Percentiles rank a stretch among this genome's conserved stretches.
phyloP scores from a whole-genome alignment of 805 yeast species.

The Wickerhamiella azymoides region DNA sequence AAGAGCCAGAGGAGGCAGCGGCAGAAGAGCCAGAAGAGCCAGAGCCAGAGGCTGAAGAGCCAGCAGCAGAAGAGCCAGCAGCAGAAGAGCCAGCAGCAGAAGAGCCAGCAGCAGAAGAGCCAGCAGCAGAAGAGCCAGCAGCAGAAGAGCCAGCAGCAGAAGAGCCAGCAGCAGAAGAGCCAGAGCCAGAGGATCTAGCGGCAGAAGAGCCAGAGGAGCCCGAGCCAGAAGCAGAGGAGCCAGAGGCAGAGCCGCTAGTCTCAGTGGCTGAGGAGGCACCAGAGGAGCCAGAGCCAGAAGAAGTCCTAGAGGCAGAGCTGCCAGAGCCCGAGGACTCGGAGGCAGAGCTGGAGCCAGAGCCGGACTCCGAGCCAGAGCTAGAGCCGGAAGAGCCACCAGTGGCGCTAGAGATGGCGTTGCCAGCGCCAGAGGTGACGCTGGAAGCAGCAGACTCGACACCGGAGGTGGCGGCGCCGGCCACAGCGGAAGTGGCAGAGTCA shows the following conservation, averaged over 20 bases:
- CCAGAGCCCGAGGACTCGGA: conserved; percentile 6
- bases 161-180: not conserved
- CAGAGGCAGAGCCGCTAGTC: conserved; percentile 4
- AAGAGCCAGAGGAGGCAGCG: not conserved
- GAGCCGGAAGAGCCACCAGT: conserved; percentile 6
- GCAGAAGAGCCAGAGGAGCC: conserved; percentile 6
- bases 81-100: not conserved
- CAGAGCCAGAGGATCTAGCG: conserved; percentile 2
- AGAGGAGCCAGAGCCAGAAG: conserved; percentile 5
- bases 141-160: not conserved
- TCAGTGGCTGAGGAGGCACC: not conserved
- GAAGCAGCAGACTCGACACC: not conserved
- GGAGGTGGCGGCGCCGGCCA: not conserved
- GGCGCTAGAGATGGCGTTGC: not conserved
- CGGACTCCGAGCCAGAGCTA: conserved; percentile 1
- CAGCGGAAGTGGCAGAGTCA: not conserved
- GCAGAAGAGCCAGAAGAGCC: not conserved
- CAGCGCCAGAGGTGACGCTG: conserved; percentile 6
- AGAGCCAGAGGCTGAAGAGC: not conserved
- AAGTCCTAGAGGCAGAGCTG: conserved; percentile 1
- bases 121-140: not conserved
- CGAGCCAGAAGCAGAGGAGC: not conserved
- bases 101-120: conserved; percentile 5
- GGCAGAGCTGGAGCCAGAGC: not conserved
- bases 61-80: not conserved